Evolutionary conservation across 106 monocot species (phyloP), one percentile per base, ranked within the genome.

Genomic region (Hemerocallis citrina): DNA sequence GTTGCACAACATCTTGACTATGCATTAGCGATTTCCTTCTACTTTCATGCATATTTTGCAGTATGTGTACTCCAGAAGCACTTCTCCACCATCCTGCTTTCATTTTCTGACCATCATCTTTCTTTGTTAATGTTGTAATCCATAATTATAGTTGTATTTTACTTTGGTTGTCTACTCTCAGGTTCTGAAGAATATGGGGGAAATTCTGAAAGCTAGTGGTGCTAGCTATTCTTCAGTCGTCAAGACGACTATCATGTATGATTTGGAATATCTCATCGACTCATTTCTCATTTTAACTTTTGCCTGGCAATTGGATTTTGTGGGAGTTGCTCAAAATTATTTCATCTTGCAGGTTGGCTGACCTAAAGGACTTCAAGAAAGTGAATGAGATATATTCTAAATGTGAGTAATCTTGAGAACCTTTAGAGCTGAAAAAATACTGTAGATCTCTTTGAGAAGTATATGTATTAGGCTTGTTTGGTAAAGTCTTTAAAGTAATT

Each of bases 181-280:
- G 95, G 71, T 95, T 46, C 35, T 95, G 72, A 86, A 90, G 72
- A 95, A 95, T 59, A 95, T 95, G 72, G 95, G 95, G 23, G 89
- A 95, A 75, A 89, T 95, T 68, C 66, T 95, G 32, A 78, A 81
- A 70, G 77, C 95, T 36, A 75, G 95, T 64, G 95, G 89, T 45
- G 83, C 78, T 13, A 66, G 66, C 76, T 95, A 90, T 49, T 72
- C 89, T 57, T 83, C 89, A 22, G 95, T 95, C 63, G 95, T 95
- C 12, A 95, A 95, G 65, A 95, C 95, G 48, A 95, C 95, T 17
- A 95, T 95, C 52, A 81, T 95, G 95, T 95, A 81, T 7, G 34
- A 50, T 7, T 11, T 24, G 6, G 27, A 8, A 54, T n/a, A 15
- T 34, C 20, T 25, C 48, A 16, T 56, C 22, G 0, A 34, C 56